Percentiles rank a stretch among this genome's conserved stretches.
Conservation (phyloP, 371 early-diverging fungal genomes). For the Mucor ambiguus region DNA sequence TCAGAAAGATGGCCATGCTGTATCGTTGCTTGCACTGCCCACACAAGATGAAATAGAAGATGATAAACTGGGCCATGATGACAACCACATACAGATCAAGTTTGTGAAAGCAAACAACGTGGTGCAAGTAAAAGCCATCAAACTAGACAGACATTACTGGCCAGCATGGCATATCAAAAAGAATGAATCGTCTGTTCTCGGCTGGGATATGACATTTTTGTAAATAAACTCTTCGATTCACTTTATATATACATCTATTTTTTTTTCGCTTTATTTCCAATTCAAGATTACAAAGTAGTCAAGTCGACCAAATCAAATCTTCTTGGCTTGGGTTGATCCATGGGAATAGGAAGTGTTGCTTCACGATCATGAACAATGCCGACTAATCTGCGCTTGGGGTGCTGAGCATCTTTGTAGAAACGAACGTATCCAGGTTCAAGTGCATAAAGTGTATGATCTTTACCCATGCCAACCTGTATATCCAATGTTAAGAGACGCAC, state of each 20-base stretch:
- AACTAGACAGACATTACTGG: slow-evolving; percentile 75
- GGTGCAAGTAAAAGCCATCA: slow-evolving; percentile 59
- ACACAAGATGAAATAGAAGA: slow-evolving; percentile 41
- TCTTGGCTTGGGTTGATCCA: slow-evolving; percentile 69
- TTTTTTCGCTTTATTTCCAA: neutral
- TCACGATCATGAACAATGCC: slow-evolving; percentile 74
- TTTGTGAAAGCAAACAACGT: slow-evolving; percentile 54
- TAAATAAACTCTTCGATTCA: neutral
- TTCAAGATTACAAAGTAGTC: slow-evolving; percentile 38
- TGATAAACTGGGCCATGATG: slow-evolving; percentile 8
- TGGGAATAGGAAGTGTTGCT: slow-evolving; percentile 66
- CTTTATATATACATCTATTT: slow-evolving; percentile 18
- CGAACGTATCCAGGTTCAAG: slow-evolving; percentile 84
- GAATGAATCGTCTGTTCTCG: slow-evolving; percentile 42
- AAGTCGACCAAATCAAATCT: slow-evolving; percentile 75
- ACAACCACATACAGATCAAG: slow-evolving; percentile 64
- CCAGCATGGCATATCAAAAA: slow-evolving; percentile 64
- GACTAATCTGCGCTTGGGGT: slow-evolving; percentile 75
- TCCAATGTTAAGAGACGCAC: neutral
- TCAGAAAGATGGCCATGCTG: neutral
- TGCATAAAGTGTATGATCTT: slow-evolving; percentile 92
- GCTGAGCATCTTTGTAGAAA: slow-evolving; percentile 77
- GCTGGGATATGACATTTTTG: slow-evolving; percentile 43
- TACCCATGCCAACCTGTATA: slow-evolving; percentile 80
- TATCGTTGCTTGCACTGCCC: slow-evolving; percentile 27